These are phyloP conservation scores for Plasmodium gonderi DNA, from an alignment of 169 alveolate genomes.

Conservation along the genomic window DNA sequence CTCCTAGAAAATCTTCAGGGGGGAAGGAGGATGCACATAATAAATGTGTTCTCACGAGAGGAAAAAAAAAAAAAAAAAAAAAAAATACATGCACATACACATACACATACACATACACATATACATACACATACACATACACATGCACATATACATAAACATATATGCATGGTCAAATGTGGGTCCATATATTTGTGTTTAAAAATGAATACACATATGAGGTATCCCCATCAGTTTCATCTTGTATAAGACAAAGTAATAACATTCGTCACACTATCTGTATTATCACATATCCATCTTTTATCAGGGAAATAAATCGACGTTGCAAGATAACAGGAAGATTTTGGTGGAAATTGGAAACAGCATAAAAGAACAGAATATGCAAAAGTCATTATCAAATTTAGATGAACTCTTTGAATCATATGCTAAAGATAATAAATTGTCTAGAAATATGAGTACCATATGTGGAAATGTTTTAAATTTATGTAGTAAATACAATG, in stretches of 20 bases:
- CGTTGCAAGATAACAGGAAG: conserved; percentile 14
- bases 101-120: not conserved
- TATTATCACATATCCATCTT: not conserved
- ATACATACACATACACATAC: not conserved
- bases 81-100: not conserved
- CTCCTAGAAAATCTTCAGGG: no score
- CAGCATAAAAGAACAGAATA: conserved; percentile 42
- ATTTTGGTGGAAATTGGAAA: conserved; percentile 59
- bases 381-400: conserved; percentile 1
- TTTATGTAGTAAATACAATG: conserved; percentile 51
- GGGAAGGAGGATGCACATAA: no score
- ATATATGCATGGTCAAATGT: not conserved
- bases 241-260: no score
- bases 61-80: no score
- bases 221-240: no score
- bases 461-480: conserved; percentile 67
- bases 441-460: conserved; percentile 47
- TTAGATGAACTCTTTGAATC: conserved; percentile 4
- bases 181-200: not conserved
- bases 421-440: conserved; percentile 5
- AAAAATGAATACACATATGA: no score
- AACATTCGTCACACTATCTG: not conserved
- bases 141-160: not conserved
- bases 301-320: not conserved
- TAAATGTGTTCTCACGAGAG: no score